Percentiles rank a stretch among this genome's conserved stretches.
Evolutionary conservation across 23 red algal genomes (phyloP).

Genomic region (Gracilariopsis chorda): DNA sequence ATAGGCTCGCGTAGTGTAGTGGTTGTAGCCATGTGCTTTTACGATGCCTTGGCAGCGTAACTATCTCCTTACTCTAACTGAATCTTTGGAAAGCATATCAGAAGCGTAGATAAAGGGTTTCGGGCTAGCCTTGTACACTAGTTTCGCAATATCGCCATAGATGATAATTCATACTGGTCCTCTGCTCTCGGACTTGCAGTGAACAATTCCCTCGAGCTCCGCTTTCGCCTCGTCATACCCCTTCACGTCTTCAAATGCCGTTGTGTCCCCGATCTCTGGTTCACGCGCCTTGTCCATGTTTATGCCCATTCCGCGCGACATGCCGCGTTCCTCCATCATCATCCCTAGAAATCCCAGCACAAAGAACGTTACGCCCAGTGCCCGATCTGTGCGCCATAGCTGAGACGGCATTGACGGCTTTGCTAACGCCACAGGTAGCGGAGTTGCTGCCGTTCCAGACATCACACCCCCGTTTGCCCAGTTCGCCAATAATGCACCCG

Average conservation of each 20-base stretch:
- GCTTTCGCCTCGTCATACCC: conserved; percentile 98
- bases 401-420: conserved; percentile 87
- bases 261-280: conserved; percentile 56
- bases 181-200: too few species aligned
- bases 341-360: conserved; percentile 86
- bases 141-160: too few species aligned
- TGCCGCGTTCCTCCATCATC: conserved; percentile 95
- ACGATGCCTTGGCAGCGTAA: too few species aligned
- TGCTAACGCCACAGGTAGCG: conserved; percentile 83
- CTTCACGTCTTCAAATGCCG: conserved; percentile 94
- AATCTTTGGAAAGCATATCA: too few species aligned
- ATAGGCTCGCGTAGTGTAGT: too few species aligned
- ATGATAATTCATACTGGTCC: too few species aligned
- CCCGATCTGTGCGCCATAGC: conserved; percentile 82
- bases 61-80: too few species aligned
- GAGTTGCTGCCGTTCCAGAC: conserved; percentile 65
- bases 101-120: too few species aligned
- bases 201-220: conserved; percentile 95
- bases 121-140: too few species aligned
- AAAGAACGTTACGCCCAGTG: conserved; percentile 84
- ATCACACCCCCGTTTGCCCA: neutral
- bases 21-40: too few species aligned
- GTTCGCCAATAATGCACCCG: neutral
- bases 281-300: conserved; percentile 89
- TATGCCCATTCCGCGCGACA: conserved; percentile 73